A percentile compares a stretch with the other conserved stretches of the same genome.
phyloP scores from a whole-genome alignment of 1,284 basidiomycete species.

The Ustilago shanxiensis region DNA sequence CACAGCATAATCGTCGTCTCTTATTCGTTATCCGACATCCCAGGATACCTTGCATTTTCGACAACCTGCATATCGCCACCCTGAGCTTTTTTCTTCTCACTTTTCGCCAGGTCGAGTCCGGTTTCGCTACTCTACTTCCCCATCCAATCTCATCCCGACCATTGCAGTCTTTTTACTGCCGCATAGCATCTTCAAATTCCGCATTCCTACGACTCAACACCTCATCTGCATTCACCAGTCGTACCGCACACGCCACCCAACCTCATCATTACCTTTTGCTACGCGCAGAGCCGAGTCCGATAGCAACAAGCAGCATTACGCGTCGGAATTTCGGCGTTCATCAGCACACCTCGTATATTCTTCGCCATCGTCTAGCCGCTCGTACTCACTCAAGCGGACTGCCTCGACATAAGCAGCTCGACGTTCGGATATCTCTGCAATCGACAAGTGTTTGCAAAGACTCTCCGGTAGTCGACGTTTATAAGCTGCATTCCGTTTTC shows the following conservation, averaged over 20 bases:
- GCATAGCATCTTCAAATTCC: not conserved
- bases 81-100: not conserved
- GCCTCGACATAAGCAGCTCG: too few relatives aligned
- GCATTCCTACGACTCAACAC: not conserved
- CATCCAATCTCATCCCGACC: not conserved
- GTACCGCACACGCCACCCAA: not conserved
- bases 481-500: too few relatives aligned
- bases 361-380: too few relatives aligned
- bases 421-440: too few relatives aligned
- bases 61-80: not conserved
- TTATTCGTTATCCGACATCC: not conserved
- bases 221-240: not conserved
- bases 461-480: too few relatives aligned
- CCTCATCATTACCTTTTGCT: not conserved
- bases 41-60: not conserved
- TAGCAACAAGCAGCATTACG: not conserved
- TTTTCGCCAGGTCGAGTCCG: conserved; percentile 36
- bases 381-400: not conserved
- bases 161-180: too few relatives aligned
- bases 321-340: conserved; percentile 2
- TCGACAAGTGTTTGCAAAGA: too few relatives aligned
- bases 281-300: not conserved
- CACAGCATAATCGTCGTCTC: not conserved
- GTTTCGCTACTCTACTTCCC: conserved; percentile 22
- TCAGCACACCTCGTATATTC: not conserved